Evolutionary conservation across 2,329 filamentous ascomycete genomes (phyloP).

Genomic region (Colletotrichum sp.): DNA sequence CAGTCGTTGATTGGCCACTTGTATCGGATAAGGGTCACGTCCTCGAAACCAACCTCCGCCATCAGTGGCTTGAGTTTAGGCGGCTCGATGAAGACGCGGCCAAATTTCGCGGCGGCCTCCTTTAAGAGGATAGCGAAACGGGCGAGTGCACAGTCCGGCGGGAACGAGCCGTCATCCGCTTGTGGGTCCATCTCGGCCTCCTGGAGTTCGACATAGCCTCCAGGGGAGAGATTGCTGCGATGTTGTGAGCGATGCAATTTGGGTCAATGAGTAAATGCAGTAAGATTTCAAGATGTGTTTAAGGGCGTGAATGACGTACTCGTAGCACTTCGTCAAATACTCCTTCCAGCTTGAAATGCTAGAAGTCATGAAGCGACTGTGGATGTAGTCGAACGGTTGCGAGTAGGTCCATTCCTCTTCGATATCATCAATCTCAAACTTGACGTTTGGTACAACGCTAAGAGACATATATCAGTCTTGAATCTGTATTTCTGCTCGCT

Average conservation of each 20-base stretch:
- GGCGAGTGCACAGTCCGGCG: background rate
- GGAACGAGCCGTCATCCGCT: background rate
- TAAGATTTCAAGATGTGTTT: too few relatives aligned
- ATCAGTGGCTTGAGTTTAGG: slow-evolving; percentile 38
- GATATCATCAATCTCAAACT: slow-evolving; percentile 44
- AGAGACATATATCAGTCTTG: background rate
- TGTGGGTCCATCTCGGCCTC: background rate
- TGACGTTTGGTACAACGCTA: slow-evolving; percentile 46
- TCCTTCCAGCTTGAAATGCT: slow-evolving; percentile 34
- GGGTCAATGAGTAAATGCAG: rapidly evolving
- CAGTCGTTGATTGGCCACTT: slow-evolving; percentile 57
- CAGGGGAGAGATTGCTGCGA: background rate
- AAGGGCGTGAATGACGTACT: slow-evolving; percentile 12
- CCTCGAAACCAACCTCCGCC: slow-evolving; percentile 56
- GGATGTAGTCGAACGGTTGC: slow-evolving; percentile 37
- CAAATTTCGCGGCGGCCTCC: background rate
- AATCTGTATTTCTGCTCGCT: background rate
- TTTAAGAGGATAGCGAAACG: background rate
- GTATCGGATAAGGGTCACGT: slow-evolving; percentile 52
- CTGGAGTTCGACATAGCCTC: background rate
- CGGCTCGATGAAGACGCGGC: background rate
- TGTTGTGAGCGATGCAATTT: background rate
- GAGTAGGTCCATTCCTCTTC: slow-evolving; percentile 36
- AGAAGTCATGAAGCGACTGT: background rate
- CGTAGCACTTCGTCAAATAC: slow-evolving; percentile 39